Evolutionary conservation across 176 grass and related monocot genomes (phyloP).

Genomic region (Oryza australiensis): DNA sequence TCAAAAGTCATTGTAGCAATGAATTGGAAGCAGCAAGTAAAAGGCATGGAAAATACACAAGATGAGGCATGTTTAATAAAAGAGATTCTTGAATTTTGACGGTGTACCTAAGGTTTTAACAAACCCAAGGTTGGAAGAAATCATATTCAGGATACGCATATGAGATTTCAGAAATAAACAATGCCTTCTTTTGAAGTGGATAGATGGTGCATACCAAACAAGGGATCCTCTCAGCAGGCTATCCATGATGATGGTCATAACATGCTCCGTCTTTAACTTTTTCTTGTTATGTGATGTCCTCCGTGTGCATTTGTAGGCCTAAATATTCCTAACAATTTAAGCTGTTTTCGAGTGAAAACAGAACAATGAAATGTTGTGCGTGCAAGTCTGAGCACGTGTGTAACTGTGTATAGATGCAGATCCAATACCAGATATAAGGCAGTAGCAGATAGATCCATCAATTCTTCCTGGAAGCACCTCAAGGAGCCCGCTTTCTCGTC

Average conservation of each 20-base stretch:
- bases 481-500: constrained; percentile 72
- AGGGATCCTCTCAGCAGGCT: constrained; percentile 73
- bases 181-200: constrained; percentile 10
- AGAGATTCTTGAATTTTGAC: constrained; percentile 6
- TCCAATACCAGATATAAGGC: constrained; percentile 78
- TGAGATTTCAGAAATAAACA: constrained; percentile 26
- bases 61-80: constrained; percentile 21
- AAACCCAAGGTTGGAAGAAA: constrained; percentile 23
- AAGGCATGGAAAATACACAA: constrained; percentile 19
- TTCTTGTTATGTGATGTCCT: constrained; percentile 57
- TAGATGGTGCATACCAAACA: constrained; percentile 55
- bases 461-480: constrained; percentile 62
- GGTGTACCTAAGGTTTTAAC: background rate
- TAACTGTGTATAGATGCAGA: background rate
- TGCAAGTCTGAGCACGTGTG: background rate
- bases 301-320: constrained; percentile 61
- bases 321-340: constrained; percentile 35
- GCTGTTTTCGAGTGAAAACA: background rate
- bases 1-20: background rate
- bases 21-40: constrained; percentile 23
- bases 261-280: constrained; percentile 67
- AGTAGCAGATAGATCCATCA: constrained; percentile 81
- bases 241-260: constrained; percentile 52
- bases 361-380: background rate
- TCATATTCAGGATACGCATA: constrained; percentile 5